phyloP scores from a whole-genome alignment of 1,284 basidiomycete genomes.

The Cryptococcus sp. region DNA sequence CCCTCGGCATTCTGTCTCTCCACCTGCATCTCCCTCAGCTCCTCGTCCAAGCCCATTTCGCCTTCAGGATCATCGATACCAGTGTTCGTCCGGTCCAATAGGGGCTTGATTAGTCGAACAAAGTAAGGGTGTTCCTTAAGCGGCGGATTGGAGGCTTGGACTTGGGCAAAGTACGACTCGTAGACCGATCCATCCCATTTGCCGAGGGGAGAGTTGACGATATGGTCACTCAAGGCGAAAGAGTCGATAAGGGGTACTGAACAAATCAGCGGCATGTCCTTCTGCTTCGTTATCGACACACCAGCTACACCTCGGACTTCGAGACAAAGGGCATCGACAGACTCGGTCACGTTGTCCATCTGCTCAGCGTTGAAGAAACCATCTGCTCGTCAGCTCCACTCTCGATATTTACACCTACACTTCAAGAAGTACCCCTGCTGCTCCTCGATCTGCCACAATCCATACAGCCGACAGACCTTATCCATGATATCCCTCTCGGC shows the following conservation, averaged over 20 bases:
- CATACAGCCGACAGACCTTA: slow-evolving; percentile 47
- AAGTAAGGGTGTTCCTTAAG: slow-evolving; percentile 53
- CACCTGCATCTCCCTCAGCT: slow-evolving; percentile 13
- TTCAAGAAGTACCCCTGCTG: slow-evolving; percentile 54
- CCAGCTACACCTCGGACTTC: slow-evolving; percentile 49
- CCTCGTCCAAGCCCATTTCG: slow-evolving; percentile 48
- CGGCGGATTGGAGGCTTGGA: slow-evolving; percentile 42
- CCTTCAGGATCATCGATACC: slow-evolving; percentile 48
- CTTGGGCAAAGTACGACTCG: slow-evolving; percentile 51
- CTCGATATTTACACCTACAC: slow-evolving; percentile 29
- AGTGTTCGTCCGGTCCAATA: slow-evolving; percentile 50
- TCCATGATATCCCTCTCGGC: slow-evolving; percentile 41
- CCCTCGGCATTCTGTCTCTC: slow-evolving; percentile 1
- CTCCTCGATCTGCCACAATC: slow-evolving; percentile 56
- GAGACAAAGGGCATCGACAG: slow-evolving; percentile 51
- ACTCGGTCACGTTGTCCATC: slow-evolving; percentile 48
- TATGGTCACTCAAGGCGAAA: slow-evolving; percentile 54
- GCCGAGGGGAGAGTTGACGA: slow-evolving; percentile 56
- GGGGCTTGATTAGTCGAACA: slow-evolving; percentile 52
- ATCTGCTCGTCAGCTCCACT: slow-evolving; percentile 18
- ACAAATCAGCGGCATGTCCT: neutral
- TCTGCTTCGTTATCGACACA: slow-evolving; percentile 13
- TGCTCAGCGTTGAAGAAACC: slow-evolving; percentile 49
- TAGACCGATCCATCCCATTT: slow-evolving; percentile 50
- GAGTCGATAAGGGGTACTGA: slow-evolving; percentile 52